These are phyloP conservation scores for Xerocomellus dryophilus DNA, from an alignment of 768 basidiomycete species.

Conservation along the genomic window DNA sequence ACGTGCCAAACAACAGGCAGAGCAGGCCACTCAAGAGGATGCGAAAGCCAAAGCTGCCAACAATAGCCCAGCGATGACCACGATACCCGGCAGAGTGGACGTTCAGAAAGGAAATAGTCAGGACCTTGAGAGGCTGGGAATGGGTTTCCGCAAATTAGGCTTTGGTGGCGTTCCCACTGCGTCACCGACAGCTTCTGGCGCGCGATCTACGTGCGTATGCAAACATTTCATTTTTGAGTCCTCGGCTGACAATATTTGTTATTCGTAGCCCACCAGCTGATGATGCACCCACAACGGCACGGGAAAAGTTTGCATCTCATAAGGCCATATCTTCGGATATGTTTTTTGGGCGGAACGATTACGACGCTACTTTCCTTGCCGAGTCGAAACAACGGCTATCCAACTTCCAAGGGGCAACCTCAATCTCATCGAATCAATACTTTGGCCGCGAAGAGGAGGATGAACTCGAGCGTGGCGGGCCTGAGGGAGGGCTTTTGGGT, in stretches of 20 bases:
- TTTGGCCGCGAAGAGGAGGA: constrained; percentile 91
- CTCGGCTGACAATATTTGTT: constrained; percentile 1
- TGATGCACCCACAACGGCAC: constrained; percentile 72
- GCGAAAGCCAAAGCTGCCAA: constrained; percentile 32
- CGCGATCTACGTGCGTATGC: constrained; percentile 37
- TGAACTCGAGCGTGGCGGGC: constrained; percentile 36
- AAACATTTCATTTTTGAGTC: not conserved
- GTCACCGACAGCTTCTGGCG: constrained; percentile 49
- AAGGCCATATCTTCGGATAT: constrained; percentile 98
- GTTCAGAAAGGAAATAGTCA: constrained; percentile 41
- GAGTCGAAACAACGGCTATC: constrained; percentile 84
- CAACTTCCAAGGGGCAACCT: constrained; percentile 85
- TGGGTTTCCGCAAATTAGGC: constrained; percentile 77
- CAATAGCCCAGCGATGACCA: constrained; percentile 22
- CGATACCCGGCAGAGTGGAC: constrained; percentile 29
- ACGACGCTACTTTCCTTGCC: constrained; percentile 65
- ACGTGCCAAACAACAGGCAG: constrained; percentile 60
- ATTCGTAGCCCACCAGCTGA: constrained; percentile 36
- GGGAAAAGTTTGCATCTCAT: constrained; percentile 87
- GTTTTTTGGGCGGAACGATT: constrained; percentile 89
- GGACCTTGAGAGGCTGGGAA: constrained; percentile 56
- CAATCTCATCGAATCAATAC: constrained; percentile 95
- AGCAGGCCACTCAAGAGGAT: constrained; percentile 36
- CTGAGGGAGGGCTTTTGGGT: constrained; percentile 54
- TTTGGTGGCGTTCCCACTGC: constrained; percentile 79